Conservation (phyloP, 305 asterid genomes). For the Fraxinus xanthoxyloides region DNA sequence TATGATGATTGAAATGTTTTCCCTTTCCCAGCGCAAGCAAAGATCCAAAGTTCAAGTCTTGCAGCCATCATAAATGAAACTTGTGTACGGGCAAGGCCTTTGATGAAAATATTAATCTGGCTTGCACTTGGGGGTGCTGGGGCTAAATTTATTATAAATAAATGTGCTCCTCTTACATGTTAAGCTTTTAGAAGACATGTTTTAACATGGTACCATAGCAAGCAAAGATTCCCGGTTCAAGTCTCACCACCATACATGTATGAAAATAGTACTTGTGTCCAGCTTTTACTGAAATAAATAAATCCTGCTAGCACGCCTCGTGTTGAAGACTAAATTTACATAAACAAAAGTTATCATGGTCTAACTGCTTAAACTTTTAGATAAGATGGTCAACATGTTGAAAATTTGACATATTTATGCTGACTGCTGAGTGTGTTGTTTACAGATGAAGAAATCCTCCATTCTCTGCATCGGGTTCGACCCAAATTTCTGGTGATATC, state of each 20-base stretch:
- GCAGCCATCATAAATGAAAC: background rate
- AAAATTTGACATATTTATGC: conserved; percentile 19
- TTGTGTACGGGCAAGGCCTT: background rate
- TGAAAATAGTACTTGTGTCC: background rate
- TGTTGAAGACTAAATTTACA: conserved; percentile 4
- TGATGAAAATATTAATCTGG: background rate
- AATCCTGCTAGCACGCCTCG: background rate
- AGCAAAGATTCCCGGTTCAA: background rate
- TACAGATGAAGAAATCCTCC: conserved; percentile 84
- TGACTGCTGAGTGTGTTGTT: conserved; percentile 22
- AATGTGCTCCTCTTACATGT: background rate
- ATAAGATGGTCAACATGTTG: background rate
- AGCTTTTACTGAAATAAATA: background rate
- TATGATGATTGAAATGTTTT: background rate
- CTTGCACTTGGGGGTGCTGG: background rate
- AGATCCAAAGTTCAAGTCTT: background rate
- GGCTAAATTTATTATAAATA: background rate
- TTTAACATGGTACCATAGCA: background rate
- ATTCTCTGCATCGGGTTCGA: conserved; percentile 70
- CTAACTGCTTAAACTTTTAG: background rate
- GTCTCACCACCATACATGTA: background rate
- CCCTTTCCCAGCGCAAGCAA: background rate
- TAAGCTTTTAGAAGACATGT: background rate
- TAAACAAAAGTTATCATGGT: background rate
- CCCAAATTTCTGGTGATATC: conserved; percentile 59